These are phyloP conservation scores for Paratrimastix pyriformis DNA, from an alignment of 78 protist species.

Conservation along the genomic window DNA sequence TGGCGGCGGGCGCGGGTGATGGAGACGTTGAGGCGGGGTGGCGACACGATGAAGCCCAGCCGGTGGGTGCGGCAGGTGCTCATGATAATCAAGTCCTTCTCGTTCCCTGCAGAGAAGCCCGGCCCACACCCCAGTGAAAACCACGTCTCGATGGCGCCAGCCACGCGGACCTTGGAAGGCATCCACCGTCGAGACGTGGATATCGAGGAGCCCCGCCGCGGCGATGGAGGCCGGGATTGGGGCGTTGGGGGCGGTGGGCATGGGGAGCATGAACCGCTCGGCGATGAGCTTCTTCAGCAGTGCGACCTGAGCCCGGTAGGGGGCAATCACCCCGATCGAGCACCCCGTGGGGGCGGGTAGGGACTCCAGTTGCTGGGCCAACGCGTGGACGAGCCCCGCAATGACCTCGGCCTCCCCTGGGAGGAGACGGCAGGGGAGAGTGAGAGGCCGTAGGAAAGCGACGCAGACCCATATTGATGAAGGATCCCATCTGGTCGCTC, in stretches of 20 bases:
- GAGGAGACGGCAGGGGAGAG: no score
- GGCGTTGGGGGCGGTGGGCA: neutral
- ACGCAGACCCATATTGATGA: slow-evolving; percentile 35
- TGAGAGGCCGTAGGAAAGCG: no score
- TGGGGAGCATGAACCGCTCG: neutral
- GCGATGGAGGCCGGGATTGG: neutral
- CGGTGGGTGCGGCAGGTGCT: slow-evolving; percentile 28
- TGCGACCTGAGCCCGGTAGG: slow-evolving; percentile 34
- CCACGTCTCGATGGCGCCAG: no score
- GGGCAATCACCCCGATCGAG: slow-evolving; percentile 60
- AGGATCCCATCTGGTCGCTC: slow-evolving; percentile 18
- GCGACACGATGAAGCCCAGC: slow-evolving; percentile 52
- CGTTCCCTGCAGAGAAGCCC: no score
- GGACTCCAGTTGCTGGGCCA: slow-evolving; percentile 14
- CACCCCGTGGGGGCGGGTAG: slow-evolving; percentile 1
- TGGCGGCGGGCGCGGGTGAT: slow-evolving; percentile 65
- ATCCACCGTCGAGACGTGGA: slow-evolving; percentile 55
- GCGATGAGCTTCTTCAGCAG: no score
- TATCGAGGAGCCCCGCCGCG: neutral
- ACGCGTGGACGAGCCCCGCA: slow-evolving; percentile 3
- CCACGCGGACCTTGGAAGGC: slow-evolving; percentile 83
- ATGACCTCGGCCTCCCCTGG: slow-evolving; percentile 28
- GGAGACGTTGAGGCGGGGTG: slow-evolving; percentile 70
- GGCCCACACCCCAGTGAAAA: no score
- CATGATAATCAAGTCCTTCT: slow-evolving; percentile 55